Percentiles rank a stretch among this genome's conserved stretches.
Conservation (phyloP, 176 grass and related monocot genomes). For the Metroxylon sagu region DNA sequence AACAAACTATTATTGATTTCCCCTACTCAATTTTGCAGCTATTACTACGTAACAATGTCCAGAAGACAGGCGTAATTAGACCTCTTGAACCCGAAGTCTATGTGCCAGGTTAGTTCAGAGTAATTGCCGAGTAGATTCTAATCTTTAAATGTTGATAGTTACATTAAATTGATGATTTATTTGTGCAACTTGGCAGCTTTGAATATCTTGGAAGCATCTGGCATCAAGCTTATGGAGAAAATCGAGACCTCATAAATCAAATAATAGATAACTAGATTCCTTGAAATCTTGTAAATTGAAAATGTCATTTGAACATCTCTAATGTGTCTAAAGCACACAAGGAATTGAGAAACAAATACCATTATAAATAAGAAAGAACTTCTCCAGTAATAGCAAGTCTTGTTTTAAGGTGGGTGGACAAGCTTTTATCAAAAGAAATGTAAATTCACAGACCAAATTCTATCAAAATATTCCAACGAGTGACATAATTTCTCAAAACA, state of each 20-base stretch:
- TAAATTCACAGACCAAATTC: too few relatives aligned
- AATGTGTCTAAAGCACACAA: too few relatives aligned
- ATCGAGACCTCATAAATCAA: slow-evolving; percentile 22
- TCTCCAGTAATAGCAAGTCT: too few relatives aligned
- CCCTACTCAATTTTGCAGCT: slow-evolving; percentile 42
- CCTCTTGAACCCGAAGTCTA: slow-evolving; percentile 77
- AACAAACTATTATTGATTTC: slow-evolving; percentile 6
- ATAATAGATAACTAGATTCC: not conserved
- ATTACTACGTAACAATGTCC: slow-evolving; percentile 66
- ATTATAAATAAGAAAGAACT: too few relatives aligned
- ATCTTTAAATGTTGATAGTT: not conserved
- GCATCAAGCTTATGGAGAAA: slow-evolving; percentile 75
- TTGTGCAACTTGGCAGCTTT: slow-evolving; percentile 44
- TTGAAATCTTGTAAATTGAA: too few relatives aligned
- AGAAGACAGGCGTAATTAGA: slow-evolving; percentile 69
- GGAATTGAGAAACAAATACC: too few relatives aligned
- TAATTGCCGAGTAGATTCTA: not conserved
- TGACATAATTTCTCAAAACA: too few relatives aligned
- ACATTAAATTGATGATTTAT: slow-evolving; percentile 1
- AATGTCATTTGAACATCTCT: too few relatives aligned
- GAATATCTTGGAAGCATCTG: slow-evolving; percentile 67
- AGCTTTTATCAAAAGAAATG: too few relatives aligned
- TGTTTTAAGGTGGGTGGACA: too few relatives aligned
- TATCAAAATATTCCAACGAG: too few relatives aligned
- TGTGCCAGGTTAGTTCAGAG: slow-evolving; percentile 55